phyloP scores from a whole-genome alignment of 805 yeast genomes.

The Wickerhamiella domercqiae region DNA sequence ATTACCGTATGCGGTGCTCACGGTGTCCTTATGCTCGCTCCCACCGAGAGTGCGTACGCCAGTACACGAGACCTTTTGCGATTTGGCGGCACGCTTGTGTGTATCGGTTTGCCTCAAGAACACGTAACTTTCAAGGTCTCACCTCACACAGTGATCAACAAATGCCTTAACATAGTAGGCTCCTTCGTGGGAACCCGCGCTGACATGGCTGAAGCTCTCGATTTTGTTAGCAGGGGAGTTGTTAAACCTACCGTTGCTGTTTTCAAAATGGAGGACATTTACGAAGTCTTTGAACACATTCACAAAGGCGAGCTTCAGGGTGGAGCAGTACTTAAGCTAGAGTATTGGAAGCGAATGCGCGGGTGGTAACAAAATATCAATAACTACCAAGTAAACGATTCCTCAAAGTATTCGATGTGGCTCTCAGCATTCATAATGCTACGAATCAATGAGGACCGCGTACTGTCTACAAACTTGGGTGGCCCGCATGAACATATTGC shows the following conservation, averaged over 20 bases:
- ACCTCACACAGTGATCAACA: conserved; percentile 10
- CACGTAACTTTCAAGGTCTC: conserved; percentile 41
- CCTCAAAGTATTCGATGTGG: conserved; percentile 24
- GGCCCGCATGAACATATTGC: conserved; percentile 49
- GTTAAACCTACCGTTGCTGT: conserved; percentile 41
- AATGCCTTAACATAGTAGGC: conserved; percentile 38
- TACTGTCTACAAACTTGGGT: conserved; percentile 37
- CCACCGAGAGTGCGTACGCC: conserved; percentile 28
- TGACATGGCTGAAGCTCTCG: conserved; percentile 44
- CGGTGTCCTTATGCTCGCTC: conserved; percentile 53
- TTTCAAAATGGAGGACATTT: conserved; percentile 34
- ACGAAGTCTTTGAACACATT: conserved; percentile 30
- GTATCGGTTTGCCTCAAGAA: conserved; percentile 49
- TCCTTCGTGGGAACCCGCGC: conserved; percentile 50
- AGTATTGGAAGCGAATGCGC: not conserved
- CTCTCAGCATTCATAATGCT: conserved; percentile 16
- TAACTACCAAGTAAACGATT: conserved; percentile 24
- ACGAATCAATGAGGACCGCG: conserved; percentile 29
- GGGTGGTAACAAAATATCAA: not conserved
- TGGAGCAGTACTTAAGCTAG: conserved; percentile 31
- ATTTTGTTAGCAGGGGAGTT: conserved; percentile 31
- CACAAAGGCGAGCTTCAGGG: conserved; percentile 50
- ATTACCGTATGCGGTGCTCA: conserved; percentile 49
- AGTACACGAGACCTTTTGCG: conserved; percentile 18
- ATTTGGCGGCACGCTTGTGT: conserved; percentile 43